phyloP scores from a whole-genome alignment of 2,329 filamentous ascomycete genomes.

The Dothideomycetes sp. region DNA sequence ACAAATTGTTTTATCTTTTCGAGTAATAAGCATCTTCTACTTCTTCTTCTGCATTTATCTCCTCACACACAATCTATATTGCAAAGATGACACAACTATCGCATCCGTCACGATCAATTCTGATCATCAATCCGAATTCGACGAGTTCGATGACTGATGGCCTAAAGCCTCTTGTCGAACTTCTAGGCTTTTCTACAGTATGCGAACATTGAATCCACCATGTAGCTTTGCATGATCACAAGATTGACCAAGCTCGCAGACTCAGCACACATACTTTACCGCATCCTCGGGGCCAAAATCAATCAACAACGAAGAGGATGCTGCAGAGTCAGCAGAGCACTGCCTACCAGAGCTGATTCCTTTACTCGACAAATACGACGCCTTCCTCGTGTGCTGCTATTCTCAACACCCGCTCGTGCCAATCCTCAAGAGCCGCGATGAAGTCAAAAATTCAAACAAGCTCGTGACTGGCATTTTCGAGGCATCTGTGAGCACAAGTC shows the following conservation, averaged over 20 bases:
- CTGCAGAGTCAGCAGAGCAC: slow-evolving; percentile 49
- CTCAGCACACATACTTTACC: slow-evolving; percentile 51
- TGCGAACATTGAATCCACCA: slow-evolving; percentile 23
- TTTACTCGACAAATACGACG: slow-evolving; percentile 47
- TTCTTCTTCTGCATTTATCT: background rate
- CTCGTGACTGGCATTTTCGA: slow-evolving; percentile 80
- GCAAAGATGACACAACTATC: background rate
- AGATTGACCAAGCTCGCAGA: slow-evolving; percentile 30
- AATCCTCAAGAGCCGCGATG: slow-evolving; percentile 39
- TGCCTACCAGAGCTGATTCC: slow-evolving; percentile 47
- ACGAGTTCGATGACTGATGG: slow-evolving; percentile 60
- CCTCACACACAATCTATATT: background rate
- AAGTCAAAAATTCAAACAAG: slow-evolving; percentile 26
- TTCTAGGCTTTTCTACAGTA: slow-evolving; percentile 33
- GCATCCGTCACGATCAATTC: slow-evolving; percentile 24
- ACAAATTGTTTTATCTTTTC: too few species aligned
- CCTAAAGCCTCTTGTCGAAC: slow-evolving; percentile 41
- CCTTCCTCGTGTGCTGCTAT: slow-evolving; percentile 81
- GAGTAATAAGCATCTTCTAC: background rate
- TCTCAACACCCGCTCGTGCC: slow-evolving; percentile 70
- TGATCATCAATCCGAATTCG: slow-evolving; percentile 74
- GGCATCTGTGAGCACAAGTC: slow-evolving; percentile 56
- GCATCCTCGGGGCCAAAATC: slow-evolving; percentile 56
- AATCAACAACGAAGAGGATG: slow-evolving; percentile 67
- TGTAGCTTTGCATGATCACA: background rate